A percentile compares a stretch with the other conserved stretches of the same genome.
These are phyloP conservation scores for Diplodia corticola DNA, from an alignment of 2,329 filamentous ascomycete genomes.

Conservation along the genomic window DNA sequence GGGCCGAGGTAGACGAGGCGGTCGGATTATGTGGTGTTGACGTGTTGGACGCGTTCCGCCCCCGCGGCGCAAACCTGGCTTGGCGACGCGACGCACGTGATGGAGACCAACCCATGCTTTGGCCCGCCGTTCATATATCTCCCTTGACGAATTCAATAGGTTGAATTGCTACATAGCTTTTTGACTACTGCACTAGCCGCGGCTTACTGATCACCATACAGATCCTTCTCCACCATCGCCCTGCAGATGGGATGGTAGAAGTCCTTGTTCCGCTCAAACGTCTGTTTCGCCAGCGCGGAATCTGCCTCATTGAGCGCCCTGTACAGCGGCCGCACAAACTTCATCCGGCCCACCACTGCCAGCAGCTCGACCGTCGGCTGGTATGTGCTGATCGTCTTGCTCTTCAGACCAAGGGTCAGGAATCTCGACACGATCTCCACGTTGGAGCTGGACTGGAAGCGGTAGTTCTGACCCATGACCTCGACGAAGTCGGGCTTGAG, in stretches of 20 bases:
- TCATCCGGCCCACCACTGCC: slow-evolving; percentile 87
- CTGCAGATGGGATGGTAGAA: slow-evolving; percentile 97
- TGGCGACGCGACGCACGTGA: slow-evolving; percentile 32
- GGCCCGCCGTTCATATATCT: not conserved
- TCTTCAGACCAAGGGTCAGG: slow-evolving; percentile 74
- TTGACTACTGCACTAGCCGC: not conserved
- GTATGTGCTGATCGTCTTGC: slow-evolving; percentile 69
- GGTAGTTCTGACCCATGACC: slow-evolving; percentile 73
- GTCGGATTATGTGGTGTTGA: not conserved
- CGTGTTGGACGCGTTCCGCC: not conserved
- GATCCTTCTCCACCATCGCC: slow-evolving; percentile 79
- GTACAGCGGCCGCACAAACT: slow-evolving; percentile 89
- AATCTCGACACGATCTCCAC: slow-evolving; percentile 83
- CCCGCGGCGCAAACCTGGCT: slow-evolving; percentile 19
- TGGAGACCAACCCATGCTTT: not conserved
- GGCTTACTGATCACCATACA: slow-evolving; percentile 50
- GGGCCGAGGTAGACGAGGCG: not conserved
- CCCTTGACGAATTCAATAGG: not conserved
- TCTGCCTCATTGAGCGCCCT: slow-evolving; percentile 74
- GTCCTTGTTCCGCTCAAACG: slow-evolving; percentile 82
- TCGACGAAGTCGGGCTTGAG: slow-evolving; percentile 67
- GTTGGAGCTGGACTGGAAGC: slow-evolving; percentile 72
- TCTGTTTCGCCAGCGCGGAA: slow-evolving; percentile 70
- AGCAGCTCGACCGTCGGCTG: slow-evolving; percentile 71
- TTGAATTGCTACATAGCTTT: not conserved